Evolutionary conservation across 192 early-diverging fungal species (phyloP), one percentile per base, ranked within the genome.

Genomic region (Chytriomyces confervae): DNA sequence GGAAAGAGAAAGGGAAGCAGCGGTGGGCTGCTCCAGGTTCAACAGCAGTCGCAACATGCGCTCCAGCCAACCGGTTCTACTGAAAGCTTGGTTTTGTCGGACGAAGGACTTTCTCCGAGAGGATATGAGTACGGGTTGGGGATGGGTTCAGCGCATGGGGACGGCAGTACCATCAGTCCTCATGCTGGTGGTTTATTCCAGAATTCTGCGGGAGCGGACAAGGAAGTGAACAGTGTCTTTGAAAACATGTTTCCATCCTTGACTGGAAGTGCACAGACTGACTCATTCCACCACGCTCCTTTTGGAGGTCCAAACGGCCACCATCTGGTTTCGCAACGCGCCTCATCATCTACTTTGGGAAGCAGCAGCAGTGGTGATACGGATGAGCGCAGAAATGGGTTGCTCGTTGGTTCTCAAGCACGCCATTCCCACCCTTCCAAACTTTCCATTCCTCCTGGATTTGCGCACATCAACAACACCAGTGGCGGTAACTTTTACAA

Each of bases 1-100:
- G 85, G 66, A 43, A 68, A 81, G 45, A 85, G 85, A 68, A 86
- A 86, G 72, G 83, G 83, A 0, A 68, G 66, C 46, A 23, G 36
- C 10, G 44, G 66, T 0, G 66, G 66, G 36, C 71, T 36, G 51
- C 27, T 27, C 66, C 69, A 36, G n/a, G 27, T 8, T 8, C 47
- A 47, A 48, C 24, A 64, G 53, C 76, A 6, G 51, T 48, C 20
- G 10, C 36, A 72, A 23, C 20, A 27, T 62, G n/a, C 50, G 11
- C 72, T 29, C 18, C 36, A 36, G 36, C 36, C 36, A 36, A 29
- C 36, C 23, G 50, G 50, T n/a, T 67, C 53, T n/a, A 24, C 6
- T 27, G 18, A 13, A 9, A 20, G 11, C 9, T 51, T 46, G n/a
- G 20, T 29, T 5, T 27, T 29, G 27, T 51, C 16, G 8, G 20